These are phyloP conservation scores for Pythium oligandrum DNA, from an alignment of 352 stramenopile species.

Conservation along the genomic window DNA sequence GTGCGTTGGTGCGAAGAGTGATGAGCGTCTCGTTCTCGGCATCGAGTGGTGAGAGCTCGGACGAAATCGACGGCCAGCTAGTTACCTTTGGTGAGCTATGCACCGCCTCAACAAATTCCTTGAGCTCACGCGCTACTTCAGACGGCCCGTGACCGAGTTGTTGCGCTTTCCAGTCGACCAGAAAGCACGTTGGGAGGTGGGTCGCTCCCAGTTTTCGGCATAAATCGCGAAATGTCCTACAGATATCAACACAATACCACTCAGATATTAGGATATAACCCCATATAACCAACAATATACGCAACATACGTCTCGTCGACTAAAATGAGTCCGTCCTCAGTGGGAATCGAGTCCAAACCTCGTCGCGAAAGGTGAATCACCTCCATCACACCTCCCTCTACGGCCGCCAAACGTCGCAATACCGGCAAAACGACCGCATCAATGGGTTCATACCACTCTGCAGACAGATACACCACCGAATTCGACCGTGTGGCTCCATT, in stretches of 20 bases:
- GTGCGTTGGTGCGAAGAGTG: slow-evolving; percentile 37
- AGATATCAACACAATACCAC: neutral
- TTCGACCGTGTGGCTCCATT: neutral
- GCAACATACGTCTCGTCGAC: slow-evolving; percentile 3
- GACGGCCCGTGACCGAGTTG: neutral
- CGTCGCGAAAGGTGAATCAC: no score
- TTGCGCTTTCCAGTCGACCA: neutral
- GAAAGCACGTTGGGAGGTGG: slow-evolving; percentile 3
- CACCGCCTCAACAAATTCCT: slow-evolving; percentile 1
- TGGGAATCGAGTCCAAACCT: no score
- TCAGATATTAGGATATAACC: no score
- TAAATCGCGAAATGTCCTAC: slow-evolving; percentile 12
- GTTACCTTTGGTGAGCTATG: neutral
- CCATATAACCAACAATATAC: no score
- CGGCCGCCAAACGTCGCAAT: no score
- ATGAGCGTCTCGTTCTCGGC: slow-evolving; percentile 18
- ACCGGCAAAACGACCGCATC: slow-evolving; percentile 24
- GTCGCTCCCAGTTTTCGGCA: slow-evolving; percentile 3
- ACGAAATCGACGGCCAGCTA: neutral
- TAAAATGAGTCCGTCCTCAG: neutral
- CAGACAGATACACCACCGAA: slow-evolving; percentile 31
- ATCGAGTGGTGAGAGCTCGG: neutral
- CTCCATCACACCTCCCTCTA: no score
- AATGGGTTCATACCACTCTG: slow-evolving; percentile 32
- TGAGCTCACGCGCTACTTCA: slow-evolving; percentile 1